Evolutionary conservation across 495 filamentous ascomycete species (phyloP).

Genomic region (Neurospora sp.): DNA sequence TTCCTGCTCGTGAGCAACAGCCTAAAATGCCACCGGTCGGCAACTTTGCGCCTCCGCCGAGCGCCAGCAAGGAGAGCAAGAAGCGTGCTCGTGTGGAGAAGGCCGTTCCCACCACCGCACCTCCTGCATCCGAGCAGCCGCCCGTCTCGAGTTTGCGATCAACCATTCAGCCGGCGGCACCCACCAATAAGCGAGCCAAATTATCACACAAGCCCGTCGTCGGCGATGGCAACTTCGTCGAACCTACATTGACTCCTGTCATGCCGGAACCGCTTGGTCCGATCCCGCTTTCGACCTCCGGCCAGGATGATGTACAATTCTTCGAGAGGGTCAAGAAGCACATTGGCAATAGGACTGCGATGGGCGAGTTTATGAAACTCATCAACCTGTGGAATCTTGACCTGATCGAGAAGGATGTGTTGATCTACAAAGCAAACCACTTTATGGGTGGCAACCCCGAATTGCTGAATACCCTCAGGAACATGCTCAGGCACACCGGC

Average conservation of each 20-base stretch:
- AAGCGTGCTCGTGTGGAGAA: slow-evolving; percentile 48
- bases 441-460: slow-evolving; percentile 87
- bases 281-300: slow-evolving; percentile 49
- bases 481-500: slow-evolving; percentile 62
- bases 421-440: slow-evolving; percentile 68
- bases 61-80: slow-evolving; percentile 68
- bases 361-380: slow-evolving; percentile 90
- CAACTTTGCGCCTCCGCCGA: slow-evolving; percentile 79
- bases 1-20: slow-evolving; percentile 31
- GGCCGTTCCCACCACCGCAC: slow-evolving; percentile 15
- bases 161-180: slow-evolving; percentile 19
- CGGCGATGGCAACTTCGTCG: slow-evolving; percentile 58
- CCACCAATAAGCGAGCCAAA: slow-evolving; percentile 51
- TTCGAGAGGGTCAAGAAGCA: slow-evolving; percentile 97
- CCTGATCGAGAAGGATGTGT: slow-evolving; percentile 68
- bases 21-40: slow-evolving; percentile 85
- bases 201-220: slow-evolving; percentile 47
- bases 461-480: slow-evolving; percentile 74
- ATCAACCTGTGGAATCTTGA: slow-evolving; percentile 90
- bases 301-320: slow-evolving; percentile 73
- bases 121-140: slow-evolving; percentile 21
- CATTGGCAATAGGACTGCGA: slow-evolving; percentile 80
- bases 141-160: slow-evolving; percentile 25
- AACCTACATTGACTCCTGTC: slow-evolving; percentile 76
- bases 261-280: slow-evolving; percentile 80